These are phyloP conservation scores for Coniochaeta ligniaria DNA, from an alignment of 2,329 filamentous ascomycete species.

Conservation along the genomic window DNA sequence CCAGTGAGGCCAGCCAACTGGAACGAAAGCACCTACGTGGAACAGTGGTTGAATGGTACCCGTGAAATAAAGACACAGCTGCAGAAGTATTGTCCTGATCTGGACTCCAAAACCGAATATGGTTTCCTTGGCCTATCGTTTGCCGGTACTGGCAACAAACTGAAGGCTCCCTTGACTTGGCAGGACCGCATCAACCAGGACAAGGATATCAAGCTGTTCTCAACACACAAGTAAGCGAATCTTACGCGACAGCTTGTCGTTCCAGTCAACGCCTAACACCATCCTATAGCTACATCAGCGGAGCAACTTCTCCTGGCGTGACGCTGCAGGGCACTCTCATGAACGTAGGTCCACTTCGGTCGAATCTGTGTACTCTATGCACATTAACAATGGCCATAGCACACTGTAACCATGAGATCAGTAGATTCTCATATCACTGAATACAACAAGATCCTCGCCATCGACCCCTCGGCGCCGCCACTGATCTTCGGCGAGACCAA, in stretches of 20 bases:
- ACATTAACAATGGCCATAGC: constrained; percentile 15
- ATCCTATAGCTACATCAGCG: constrained; percentile 49
- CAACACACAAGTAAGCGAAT: constrained; percentile 48
- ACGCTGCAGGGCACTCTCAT: constrained; percentile 56
- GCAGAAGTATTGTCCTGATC: constrained; percentile 39
- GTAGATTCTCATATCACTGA: constrained; percentile 41
- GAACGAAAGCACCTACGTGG: constrained; percentile 47
- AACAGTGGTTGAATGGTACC: constrained; percentile 51
- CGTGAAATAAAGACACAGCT: constrained; percentile 38
- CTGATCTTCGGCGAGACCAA: constrained; percentile 57
- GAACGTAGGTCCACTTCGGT: constrained; percentile 28
- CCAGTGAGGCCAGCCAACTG: constrained; percentile 43
- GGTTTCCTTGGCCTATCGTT: constrained; percentile 53
- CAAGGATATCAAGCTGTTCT: constrained; percentile 42
- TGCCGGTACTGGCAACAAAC: constrained; percentile 40
- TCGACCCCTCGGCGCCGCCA: constrained; percentile 27
- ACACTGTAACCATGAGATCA: constrained; percentile 42
- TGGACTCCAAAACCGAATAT: constrained; percentile 31
- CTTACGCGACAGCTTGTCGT: neutral
- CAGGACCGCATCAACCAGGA: constrained; percentile 43
- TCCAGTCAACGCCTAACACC: constrained; percentile 3
- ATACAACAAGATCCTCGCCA: constrained; percentile 31
- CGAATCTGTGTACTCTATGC: neutral
- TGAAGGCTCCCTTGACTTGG: constrained; percentile 45
- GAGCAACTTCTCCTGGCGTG: constrained; percentile 50